These are phyloP conservation scores for Terana coerulea DNA, from an alignment of 768 basidiomycete genomes.

Conservation along the genomic window DNA sequence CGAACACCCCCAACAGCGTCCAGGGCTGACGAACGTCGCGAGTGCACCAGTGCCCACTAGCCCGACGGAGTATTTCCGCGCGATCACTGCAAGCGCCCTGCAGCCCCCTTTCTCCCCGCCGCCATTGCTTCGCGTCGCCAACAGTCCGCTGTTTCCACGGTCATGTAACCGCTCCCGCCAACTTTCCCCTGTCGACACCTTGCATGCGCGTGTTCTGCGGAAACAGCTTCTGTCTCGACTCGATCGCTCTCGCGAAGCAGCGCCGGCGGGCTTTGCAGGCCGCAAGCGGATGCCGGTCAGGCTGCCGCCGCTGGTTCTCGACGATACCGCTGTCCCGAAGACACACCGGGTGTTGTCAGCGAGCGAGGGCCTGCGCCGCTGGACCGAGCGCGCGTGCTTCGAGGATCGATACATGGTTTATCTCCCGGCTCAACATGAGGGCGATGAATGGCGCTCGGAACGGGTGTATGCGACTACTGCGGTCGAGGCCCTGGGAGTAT, in stretches of 20 bases:
- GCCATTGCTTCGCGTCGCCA: constrained; percentile 43
- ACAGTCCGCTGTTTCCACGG: constrained; percentile 45
- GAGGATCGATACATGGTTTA: constrained; percentile 66
- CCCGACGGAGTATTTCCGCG: constrained; percentile 35
- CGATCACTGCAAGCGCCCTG: constrained; percentile 46
- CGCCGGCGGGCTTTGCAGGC: constrained; percentile 40
- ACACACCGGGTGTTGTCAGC: constrained; percentile 27
- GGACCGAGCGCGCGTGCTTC: constrained; percentile 72
- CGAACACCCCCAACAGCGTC: constrained; percentile 6
- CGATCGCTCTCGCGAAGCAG: constrained; percentile 26
- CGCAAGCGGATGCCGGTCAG: not conserved
- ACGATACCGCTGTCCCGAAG: constrained; percentile 30
- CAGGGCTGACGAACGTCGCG: too few relatives aligned
- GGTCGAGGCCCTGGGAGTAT: constrained; percentile 67
- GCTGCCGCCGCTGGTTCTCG: constrained; percentile 26
- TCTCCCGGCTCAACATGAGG: constrained; percentile 35
- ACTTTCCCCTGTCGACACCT: constrained; percentile 34
- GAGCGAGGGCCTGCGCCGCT: constrained; percentile 60
- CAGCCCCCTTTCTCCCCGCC: constrained; percentile 36
- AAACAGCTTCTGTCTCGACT: constrained; percentile 46
- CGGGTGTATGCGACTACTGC: constrained; percentile 40
- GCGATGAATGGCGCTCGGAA: constrained; percentile 34
- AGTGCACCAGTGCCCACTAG: too few relatives aligned
- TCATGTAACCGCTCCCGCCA: constrained; percentile 43
- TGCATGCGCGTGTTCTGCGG: constrained; percentile 47